Evolutionary conservation across 1,284 basidiomycete species (phyloP).

Genomic region (Boletus nobilissimus): DNA sequence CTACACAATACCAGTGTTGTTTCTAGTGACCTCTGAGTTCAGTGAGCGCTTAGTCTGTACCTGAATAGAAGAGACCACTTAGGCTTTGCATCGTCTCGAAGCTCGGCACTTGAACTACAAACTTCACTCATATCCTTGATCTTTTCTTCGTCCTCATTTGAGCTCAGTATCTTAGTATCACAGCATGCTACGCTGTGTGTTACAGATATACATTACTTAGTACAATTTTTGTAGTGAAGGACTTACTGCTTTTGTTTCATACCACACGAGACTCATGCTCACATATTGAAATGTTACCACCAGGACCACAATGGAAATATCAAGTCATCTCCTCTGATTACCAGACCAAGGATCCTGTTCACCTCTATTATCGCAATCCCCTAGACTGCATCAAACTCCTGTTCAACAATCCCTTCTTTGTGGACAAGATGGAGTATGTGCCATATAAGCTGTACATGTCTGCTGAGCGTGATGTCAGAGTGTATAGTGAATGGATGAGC

Average conservation of each 20-base stretch:
- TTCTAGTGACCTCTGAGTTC: too few relatives aligned
- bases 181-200: too few relatives aligned
- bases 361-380: background rate
- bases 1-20: too few relatives aligned
- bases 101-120: too few relatives aligned
- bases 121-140: too few relatives aligned
- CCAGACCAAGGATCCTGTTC: background rate
- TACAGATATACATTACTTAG: too few relatives aligned
- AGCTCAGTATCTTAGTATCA: too few relatives aligned
- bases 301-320: slow-evolving; percentile 4
- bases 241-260: slow-evolving; percentile 3
- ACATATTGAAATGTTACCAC: slow-evolving; percentile 9
- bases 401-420: background rate
- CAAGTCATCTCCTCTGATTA: background rate
- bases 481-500: background rate
- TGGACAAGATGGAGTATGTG: background rate
- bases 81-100: too few relatives aligned
- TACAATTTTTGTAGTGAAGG: too few relatives aligned
- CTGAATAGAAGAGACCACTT: too few relatives aligned
- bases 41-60: too few relatives aligned
- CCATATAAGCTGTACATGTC: background rate
- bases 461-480: background rate
- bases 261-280: background rate
- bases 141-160: too few relatives aligned
- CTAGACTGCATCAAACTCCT: background rate